Conservation (phyloP, 345 rosid species). For the Citrus sp. region DNA sequence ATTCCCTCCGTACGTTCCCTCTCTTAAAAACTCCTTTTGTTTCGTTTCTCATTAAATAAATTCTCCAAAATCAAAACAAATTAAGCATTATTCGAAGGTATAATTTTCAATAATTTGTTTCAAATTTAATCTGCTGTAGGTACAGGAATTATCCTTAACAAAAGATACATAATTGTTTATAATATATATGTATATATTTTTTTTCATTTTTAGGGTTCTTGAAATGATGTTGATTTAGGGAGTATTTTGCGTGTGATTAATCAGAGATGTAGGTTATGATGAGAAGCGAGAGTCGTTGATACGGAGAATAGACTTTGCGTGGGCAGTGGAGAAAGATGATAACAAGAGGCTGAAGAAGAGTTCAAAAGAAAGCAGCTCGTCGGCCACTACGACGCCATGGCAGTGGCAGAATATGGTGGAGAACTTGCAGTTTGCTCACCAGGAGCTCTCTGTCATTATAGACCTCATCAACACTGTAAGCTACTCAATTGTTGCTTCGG, state of each 20-base stretch:
- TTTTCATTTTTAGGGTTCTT: neutral
- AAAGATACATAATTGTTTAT: neutral
- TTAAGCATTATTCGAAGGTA: neutral
- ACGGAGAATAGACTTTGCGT: slow-evolving; percentile 77
- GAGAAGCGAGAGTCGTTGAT: slow-evolving; percentile 80
- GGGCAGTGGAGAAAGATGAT: slow-evolving; percentile 84
- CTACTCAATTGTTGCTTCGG: neutral
- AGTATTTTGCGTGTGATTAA: neutral
- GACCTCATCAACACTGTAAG: slow-evolving; percentile 91
- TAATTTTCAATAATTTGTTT: neutral
- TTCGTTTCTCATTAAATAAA: neutral
- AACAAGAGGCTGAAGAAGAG: slow-evolving; percentile 62
- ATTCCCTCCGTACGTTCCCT: slow-evolving; percentile 59
- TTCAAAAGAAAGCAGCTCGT: slow-evolving; percentile 45
- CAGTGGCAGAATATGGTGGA: slow-evolving; percentile 90
- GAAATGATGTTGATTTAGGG: neutral
- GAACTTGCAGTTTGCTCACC: slow-evolving; percentile 86
- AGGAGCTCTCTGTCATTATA: slow-evolving; percentile 81
- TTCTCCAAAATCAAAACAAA: neutral
- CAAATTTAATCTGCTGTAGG: neutral
- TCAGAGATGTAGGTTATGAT: slow-evolving; percentile 67
- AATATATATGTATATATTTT: neutral
- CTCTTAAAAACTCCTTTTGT: neutral
- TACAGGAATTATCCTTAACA: neutral
- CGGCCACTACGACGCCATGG: slow-evolving; percentile 42